Evolutionary conservation across 441 rosid genomes (phyloP), one percentile per base, ranked within the genome.

Genomic region (Kokia cookei): DNA sequence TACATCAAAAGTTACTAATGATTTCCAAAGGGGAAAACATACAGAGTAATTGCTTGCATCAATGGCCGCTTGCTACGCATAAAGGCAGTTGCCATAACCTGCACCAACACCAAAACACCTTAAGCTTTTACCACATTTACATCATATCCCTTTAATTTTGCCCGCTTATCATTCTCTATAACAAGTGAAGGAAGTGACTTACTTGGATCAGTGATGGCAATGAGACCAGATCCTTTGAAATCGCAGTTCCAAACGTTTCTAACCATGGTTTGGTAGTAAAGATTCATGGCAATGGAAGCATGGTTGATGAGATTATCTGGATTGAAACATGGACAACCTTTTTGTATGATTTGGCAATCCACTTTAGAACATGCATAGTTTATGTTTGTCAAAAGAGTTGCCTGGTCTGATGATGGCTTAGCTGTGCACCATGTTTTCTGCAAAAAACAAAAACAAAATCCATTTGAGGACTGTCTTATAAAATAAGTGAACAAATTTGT

Each of bases 401-500:
- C 85, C 59, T 83, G 75, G 67, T 88, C 88, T 3, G 94, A 82
- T 7, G 97, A 91, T 37, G 94, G 94, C 83, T 89, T 93, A 0
- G 94, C 92, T 43, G 88, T 84, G 75, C 97, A 93, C 97, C 96
- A 91, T 0, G 97, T 90, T 82, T 86, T 90, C 88, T 86, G 89
- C 79, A 35, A 5, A 27, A 37, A 37, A 6, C 7, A 5, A 35
- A 4, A 35, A 35, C 7, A 37, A 37, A 37, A 37, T 37, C 2
- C 42, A 37, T 37, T 1, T 1, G 42, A 37, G 9, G 42, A 7
- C 42, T 37, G 42, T 37, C 42, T 37, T 37, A 37, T 37, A 37
- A 7, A 37, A 7, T 37, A 37, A 37, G 42, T 37, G 42, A 37
- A 7, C 9, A 1, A 37, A 7, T n/a, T 6, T n/a, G 24, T 58